A percentile compares a stretch with the other conserved stretches of the same genome.
Evolutionary conservation across 495 filamentous ascomycete species (phyloP).

Genomic region (Corynascus novoguineensis): DNA sequence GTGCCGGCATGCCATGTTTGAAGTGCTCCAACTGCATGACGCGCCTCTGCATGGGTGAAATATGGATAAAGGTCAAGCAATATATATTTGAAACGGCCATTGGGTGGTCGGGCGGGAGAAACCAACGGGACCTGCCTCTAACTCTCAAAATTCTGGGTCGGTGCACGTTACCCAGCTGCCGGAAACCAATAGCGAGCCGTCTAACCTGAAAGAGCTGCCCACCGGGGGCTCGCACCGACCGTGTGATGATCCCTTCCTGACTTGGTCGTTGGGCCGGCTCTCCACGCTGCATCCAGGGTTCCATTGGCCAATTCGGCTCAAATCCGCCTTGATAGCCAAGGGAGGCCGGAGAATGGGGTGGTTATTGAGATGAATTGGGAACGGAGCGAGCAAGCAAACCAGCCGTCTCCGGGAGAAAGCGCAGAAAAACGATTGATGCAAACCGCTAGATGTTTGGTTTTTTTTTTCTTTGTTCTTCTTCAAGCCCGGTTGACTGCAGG

Average conservation of each 20-base stretch:
- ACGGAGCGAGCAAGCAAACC: constrained; percentile 5
- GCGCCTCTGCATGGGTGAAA: constrained; percentile 9
- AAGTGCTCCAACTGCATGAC: background rate
- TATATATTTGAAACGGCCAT: constrained; percentile 10
- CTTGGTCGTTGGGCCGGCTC: background rate
- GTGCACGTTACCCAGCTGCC: background rate
- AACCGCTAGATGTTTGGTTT: background rate
- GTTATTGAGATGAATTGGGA: background rate
- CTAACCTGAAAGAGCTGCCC: background rate
- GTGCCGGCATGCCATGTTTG: constrained; percentile 2
- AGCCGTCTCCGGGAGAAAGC: no score
- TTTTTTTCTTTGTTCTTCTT: no score
- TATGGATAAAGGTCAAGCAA: constrained; percentile 14
- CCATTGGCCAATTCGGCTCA: constrained; percentile 4
- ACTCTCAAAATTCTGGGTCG: constrained; percentile 3
- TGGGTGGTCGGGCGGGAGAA: constrained; percentile 9
- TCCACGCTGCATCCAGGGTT: background rate
- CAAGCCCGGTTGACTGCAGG: no score
- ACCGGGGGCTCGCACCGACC: background rate
- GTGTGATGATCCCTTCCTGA: background rate
- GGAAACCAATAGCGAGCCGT: background rate
- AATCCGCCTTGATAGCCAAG: constrained; percentile 6
- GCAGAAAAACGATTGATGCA: no score
- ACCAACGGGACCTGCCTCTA: background rate
- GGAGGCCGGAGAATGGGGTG: background rate